Base-by-base conservation (phyloP, 1,284 basidiomycete genomes). In the Fomitopsis betulina region DNA sequence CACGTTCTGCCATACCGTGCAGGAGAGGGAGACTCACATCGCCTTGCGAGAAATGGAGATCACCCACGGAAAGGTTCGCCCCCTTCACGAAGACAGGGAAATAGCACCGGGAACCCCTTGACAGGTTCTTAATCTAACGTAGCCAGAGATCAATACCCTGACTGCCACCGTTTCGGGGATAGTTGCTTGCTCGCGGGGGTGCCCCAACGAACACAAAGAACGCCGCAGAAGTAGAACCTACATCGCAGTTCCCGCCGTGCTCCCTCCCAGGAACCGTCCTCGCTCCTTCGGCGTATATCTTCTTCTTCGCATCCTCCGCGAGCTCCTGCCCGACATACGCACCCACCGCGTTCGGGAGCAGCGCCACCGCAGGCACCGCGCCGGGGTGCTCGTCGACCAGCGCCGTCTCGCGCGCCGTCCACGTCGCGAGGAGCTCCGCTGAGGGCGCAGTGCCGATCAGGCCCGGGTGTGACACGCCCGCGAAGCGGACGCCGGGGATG, bases 191-290 rank as follows among this genome's bases (percentile, higher is more conserved):
- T 13, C 50, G 17, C 13, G 5, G 35, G 35, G 35, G 21, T 30
- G 45, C 45, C 45, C n/a, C 42, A 12, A 47, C 25, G 17, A 25
- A 47, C 45, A 45, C 8, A 13, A 25, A 25, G 19, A 45, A 45
- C 27, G 27, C 27, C 27, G 27, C 27, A 30, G 27, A 30, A 30
- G 27, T 30, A 7, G 7, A 35, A 73, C 81, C 58, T 58, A 86
- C 86, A 73, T 92, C 89, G 65, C 88, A 89, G 64, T 92, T 92
- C 25, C 89, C 89, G n/a, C 89, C 89, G 69, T 91, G 87, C 69
- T 91, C 89, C 25, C 89, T 71, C n/a, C 85, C 87, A 6, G 89
- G 89, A 52, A 90, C 77, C 0, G 90, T 93, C 59, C 90, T 77
- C 30, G 89, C 89, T 17, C 90, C 90, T 64, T 92, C 88, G 35